Evolutionary conservation across 1,284 basidiomycete species (phyloP), one percentile per base, ranked within the genome.

Genomic region (Naganishia cerealis): DNA sequence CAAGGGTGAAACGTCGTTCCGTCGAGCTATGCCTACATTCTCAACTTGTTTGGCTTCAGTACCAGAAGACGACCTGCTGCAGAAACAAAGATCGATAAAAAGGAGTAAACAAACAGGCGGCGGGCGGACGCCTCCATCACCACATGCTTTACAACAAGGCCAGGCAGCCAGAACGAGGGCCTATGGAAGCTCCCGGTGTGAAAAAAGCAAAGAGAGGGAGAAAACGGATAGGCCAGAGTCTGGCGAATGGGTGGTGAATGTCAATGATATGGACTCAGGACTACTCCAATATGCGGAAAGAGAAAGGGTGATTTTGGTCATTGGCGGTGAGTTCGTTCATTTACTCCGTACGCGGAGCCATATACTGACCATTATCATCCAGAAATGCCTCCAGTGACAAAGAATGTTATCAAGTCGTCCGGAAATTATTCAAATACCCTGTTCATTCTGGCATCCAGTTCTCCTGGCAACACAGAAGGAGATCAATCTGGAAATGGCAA

Each of bases 81-180:
- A 63, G 26, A 63, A 63, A 39, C 61, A 63, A 29, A 52, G 50
- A 40, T 63, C 61, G 18, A 63, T 63, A 21, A 63, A 39, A 40
- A 42, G 61, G 29, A 42, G 21, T 2, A 39, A 1, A 26, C 36
- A 63, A 33, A 36, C 24, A 26, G 39, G 48, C n/a, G 24, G 13
- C 15, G 54, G 50, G 13, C 26, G 26, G 38, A 42, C 61, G 12
- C 39, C 43, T 6, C 40, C 61, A 10, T 53, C 50, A 18, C 7
- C 29, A 29, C 61, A n/a, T n/a, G 2, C 6, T 24, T 16, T 15
- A 21, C 29, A 61, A 33, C 46, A 46, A 16, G n/a, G 29, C 8
- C 16, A 21, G 26, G 13, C 24, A n/a, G 58, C 9, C 26, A 36
- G 18, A 16, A 33, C 24, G 16, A n/a, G 43, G 26, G 16, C 6